Base-by-base conservation (phyloP, 177 flowering plant species). In the Vitis hybrid region DNA sequence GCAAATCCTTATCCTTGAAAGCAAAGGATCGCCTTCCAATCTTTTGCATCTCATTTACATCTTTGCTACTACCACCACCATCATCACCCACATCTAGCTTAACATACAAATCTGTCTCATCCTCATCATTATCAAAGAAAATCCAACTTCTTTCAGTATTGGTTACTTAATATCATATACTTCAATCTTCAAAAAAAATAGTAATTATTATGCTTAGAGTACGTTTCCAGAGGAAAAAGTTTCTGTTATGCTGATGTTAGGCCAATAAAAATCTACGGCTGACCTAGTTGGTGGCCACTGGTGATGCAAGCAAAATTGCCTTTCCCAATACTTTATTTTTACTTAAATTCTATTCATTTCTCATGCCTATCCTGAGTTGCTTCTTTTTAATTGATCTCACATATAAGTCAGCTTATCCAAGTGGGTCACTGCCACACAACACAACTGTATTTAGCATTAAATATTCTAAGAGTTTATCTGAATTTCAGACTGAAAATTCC, bases 1-100 rank as follows among this genome's bases (percentile, higher is more conserved):
- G 16, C 12, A 68, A 49, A 72, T 73, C 72, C 15, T 56, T 63
- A 32, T 73, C 76, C 14, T 60, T 46, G 12, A 72, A 52, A 51
- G 32, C 52, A 52, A 30, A 16, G 16, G 13, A 40, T 24, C 11
- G 1, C 12, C 40, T 60, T 27, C 30, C 40, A 60, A 60, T 27
- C 15, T 60, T 35, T 24, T 24, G 30, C 62, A 21, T 24, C 40
- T 11, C 40, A 21, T 60, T 10, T 32, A 32, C 14, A 3, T 60
- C 11, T 9, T 15, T 35, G 14, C 40, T 19, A 3, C 40, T 11
- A 60, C 62, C 9, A 8, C 11, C 2, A 60, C 62, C 62, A 60
- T 12, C 30, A 27, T 27, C 30, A 27, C 30, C 30, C 30, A 3
- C 30, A 27, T 27, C 30, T 27, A 27, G 30, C 30, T 27, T 27